Percentiles rank a stretch among this genome's conserved stretches.
Evolutionary conservation across 1,139 yeast genomes (phyloP).

Genomic region (Groenewaldozyma sp.): DNA sequence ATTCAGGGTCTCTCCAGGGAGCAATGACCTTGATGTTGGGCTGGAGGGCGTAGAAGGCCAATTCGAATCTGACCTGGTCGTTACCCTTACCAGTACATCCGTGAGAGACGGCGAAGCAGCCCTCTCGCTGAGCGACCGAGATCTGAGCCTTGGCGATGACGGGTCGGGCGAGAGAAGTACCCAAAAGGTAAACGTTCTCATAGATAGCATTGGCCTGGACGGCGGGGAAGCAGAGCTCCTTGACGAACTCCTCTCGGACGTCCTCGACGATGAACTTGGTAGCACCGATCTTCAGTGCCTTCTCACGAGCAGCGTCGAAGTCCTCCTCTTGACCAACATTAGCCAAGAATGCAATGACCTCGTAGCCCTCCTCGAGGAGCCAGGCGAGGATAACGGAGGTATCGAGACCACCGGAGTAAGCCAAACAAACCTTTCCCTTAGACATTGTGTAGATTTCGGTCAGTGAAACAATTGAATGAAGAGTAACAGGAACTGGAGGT

Average conservation of each 20-base stretch:
- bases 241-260: constrained; percentile 90
- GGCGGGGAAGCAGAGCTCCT: constrained; percentile 90
- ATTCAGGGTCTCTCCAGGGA: constrained; percentile 97
- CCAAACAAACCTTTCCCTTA: constrained; percentile 97
- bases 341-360: constrained; percentile 95
- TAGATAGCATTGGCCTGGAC: constrained; percentile 95
- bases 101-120: constrained; percentile 96
- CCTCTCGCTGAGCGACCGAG: constrained; percentile 91
- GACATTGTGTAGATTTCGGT: constrained; percentile 43
- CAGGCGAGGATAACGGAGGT: constrained; percentile 96
- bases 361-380: constrained; percentile 96
- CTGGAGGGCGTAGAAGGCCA: constrained; percentile 92
- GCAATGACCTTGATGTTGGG: constrained; percentile 96
- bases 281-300: constrained; percentile 95
- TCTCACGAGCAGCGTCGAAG: constrained; percentile 92
- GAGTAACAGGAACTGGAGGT: too few relatives aligned
- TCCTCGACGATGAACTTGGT: constrained; percentile 90
- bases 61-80: constrained; percentile 96
- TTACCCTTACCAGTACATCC: constrained; percentile 99
- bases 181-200: constrained; percentile 91
- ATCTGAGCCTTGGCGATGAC: constrained; percentile 98
- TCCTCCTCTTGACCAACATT: constrained; percentile 99
- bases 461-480: background rate
- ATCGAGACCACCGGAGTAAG: constrained; percentile 98
- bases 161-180: constrained; percentile 97